Percentiles rank a stretch among this genome's conserved stretches.
These are phyloP conservation scores for Neoboletus subvelutipes DNA, from an alignment of 768 basidiomycete genomes.

Conservation along the genomic window DNA sequence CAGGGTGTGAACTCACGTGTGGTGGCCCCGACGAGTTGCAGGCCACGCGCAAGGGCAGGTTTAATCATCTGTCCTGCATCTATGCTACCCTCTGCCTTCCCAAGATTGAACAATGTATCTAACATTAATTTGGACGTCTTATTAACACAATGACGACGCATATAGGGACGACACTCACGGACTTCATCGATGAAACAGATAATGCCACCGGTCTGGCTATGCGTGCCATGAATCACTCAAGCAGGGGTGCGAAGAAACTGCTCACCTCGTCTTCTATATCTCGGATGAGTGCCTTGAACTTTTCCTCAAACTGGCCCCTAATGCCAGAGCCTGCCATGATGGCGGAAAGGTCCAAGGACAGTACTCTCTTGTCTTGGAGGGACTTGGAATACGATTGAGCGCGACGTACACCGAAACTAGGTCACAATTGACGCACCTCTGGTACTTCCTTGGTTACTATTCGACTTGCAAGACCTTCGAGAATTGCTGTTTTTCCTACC, in stretches of 20 bases:
- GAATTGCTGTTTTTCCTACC: conserved; percentile 90
- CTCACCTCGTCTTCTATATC: conserved; percentile 82
- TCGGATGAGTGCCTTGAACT: conserved; percentile 85
- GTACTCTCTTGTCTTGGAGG: conserved; percentile 81
- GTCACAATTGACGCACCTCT: conserved; percentile 50
- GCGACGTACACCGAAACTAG: not conserved
- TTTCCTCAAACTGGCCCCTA: conserved; percentile 90
- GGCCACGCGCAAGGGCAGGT: conserved; percentile 81
- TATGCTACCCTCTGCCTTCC: conserved; percentile 88
- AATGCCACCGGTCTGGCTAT: conserved; percentile 60
- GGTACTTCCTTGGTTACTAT: conserved; percentile 90
- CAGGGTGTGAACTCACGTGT: conserved; percentile 55
- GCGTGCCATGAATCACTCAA: conserved; percentile 20
- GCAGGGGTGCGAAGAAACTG: conserved; percentile 24
- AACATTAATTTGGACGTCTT: not conserved
- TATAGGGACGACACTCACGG: conserved; percentile 51
- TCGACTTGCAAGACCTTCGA: conserved; percentile 85
- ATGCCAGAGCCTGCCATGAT: conserved; percentile 90
- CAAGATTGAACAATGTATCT: conserved; percentile 84
- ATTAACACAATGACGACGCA: not conserved
- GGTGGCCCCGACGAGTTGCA: conserved; percentile 89
- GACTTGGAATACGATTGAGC: conserved; percentile 48
- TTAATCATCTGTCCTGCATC: conserved; percentile 95
- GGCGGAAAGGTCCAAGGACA: conserved; percentile 80
- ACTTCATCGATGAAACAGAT: conserved; percentile 97